phyloP scores from a whole-genome alignment of 2,329 filamentous ascomycete genomes.

The Alternaria novae-zelandiae region DNA sequence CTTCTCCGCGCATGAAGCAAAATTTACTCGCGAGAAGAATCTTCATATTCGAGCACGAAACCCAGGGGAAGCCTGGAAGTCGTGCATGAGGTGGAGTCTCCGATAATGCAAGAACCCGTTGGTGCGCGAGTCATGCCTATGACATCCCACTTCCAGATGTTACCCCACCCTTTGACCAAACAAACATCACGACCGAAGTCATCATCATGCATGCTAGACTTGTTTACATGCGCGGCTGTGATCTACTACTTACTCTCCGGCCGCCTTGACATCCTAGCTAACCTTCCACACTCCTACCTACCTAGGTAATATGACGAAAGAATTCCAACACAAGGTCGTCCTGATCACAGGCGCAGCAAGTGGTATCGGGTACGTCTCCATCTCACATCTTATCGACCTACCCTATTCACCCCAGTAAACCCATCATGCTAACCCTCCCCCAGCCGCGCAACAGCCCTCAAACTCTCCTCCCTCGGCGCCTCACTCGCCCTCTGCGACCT shows the following conservation, averaged over 20 bases:
- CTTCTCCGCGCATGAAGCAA: background rate
- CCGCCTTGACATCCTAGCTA: background rate
- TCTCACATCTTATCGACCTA: background rate
- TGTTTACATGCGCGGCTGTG: background rate
- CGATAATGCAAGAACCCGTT: background rate
- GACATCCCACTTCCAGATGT: slow-evolving; percentile 39
- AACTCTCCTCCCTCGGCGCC: slow-evolving; percentile 56
- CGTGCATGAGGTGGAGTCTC: background rate
- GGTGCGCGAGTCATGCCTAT: slow-evolving; percentile 33
- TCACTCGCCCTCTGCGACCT: slow-evolving; percentile 44
- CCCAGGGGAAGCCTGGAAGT: slow-evolving; percentile 11
- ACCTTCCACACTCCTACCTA: fast-evolving
- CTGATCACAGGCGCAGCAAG: slow-evolving; percentile 41
- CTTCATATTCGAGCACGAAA: background rate
- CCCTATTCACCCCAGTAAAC: background rate
- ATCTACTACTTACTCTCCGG: background rate
- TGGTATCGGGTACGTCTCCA: slow-evolving; percentile 55
- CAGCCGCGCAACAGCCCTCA: slow-evolving; percentile 54
- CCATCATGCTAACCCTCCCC: background rate
- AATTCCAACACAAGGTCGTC: slow-evolving; percentile 39
- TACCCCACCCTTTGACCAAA: slow-evolving; percentile 41
- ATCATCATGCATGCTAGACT: slow-evolving; percentile 9
- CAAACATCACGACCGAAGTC: slow-evolving; percentile 15
- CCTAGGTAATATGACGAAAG: slow-evolving; percentile 27
- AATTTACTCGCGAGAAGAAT: background rate